Percentiles rank a stretch among this genome's conserved stretches.
Conservation (phyloP, 441 rosid genomes). For the Gossypium davidsonii region DNA sequence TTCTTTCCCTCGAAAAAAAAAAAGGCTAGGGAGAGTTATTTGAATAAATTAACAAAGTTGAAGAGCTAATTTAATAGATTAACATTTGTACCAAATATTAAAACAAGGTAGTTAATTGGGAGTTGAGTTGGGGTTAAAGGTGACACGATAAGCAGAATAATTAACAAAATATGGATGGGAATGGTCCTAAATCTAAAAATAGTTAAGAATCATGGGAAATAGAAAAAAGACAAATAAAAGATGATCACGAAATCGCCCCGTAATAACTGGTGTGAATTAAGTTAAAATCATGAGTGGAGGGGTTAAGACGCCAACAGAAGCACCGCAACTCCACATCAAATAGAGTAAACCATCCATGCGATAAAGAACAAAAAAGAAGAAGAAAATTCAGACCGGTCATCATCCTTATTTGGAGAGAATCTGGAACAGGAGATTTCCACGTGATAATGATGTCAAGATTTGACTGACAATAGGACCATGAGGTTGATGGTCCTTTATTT, state of each 20-base stretch:
- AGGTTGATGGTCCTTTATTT: background rate
- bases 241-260: background rate
- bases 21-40: no score
- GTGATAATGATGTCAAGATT: background rate
- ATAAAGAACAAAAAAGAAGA: background rate
- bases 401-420: background rate
- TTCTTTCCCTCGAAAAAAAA: no score
- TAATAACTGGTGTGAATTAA: background rate
- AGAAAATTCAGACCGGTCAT: background rate
- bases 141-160: no score
- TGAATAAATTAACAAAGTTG: no score
- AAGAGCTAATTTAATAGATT: no score
- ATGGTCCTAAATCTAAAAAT: background rate
- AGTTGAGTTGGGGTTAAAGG: no score
- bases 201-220: background rate
- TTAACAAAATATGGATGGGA: no score
- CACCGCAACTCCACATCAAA: background rate
- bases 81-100: no score
- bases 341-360: background rate
- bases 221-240: background rate
- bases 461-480: background rate
- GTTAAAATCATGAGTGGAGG: background rate
- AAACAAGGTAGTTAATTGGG: no score
- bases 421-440: background rate
- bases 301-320: background rate